Evolutionary conservation across 768 basidiomycete species (phyloP).

Genomic region (Rickenella mellea): DNA sequence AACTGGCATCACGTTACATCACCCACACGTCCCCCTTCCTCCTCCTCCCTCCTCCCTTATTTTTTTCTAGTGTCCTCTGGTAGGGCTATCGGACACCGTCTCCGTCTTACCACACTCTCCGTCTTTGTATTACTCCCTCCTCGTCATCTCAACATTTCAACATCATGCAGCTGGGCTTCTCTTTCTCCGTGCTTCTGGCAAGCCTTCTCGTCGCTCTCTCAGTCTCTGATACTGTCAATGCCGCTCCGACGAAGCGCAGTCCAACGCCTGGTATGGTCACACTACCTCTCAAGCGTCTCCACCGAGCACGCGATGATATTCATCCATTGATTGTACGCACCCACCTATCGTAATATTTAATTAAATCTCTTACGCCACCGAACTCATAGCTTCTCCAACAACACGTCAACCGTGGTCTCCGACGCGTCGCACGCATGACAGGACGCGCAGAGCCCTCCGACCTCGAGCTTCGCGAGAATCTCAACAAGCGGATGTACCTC

Average conservation of each 20-base stretch:
- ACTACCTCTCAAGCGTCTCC: slow-evolving; percentile 30
- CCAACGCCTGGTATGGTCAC: slow-evolving; percentile 26
- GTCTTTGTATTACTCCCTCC: slow-evolving; percentile 11
- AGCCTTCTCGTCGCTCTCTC: slow-evolving; percentile 37
- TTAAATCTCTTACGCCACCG: not conserved
- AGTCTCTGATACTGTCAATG: slow-evolving; percentile 24
- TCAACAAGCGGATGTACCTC: slow-evolving; percentile 32
- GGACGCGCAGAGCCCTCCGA: slow-evolving; percentile 43
- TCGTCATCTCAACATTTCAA: slow-evolving; percentile 10
- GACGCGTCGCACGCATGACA: slow-evolving; percentile 62
- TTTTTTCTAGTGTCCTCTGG: slow-evolving; percentile 10
- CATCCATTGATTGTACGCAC: slow-evolving; percentile 35
- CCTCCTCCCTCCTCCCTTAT: slow-evolving; percentile 15
- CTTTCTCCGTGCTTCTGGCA: slow-evolving; percentile 43
- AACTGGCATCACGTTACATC: slow-evolving; percentile 3
- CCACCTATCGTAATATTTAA: not conserved
- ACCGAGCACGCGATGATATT: slow-evolving; percentile 19
- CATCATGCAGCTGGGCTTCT: slow-evolving; percentile 47
- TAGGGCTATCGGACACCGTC: slow-evolving; percentile 1
- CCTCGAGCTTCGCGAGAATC: slow-evolving; percentile 33
- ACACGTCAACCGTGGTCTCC: slow-evolving; percentile 54
- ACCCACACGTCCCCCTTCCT: slow-evolving; percentile 8
- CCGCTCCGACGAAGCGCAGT: slow-evolving; percentile 27
- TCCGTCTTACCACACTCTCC: slow-evolving; percentile 11
- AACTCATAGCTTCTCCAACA: slow-evolving; percentile 60